phyloP scores from a whole-genome alignment of 169 alveolate genomes.

The Perkinsus olseni region DNA sequence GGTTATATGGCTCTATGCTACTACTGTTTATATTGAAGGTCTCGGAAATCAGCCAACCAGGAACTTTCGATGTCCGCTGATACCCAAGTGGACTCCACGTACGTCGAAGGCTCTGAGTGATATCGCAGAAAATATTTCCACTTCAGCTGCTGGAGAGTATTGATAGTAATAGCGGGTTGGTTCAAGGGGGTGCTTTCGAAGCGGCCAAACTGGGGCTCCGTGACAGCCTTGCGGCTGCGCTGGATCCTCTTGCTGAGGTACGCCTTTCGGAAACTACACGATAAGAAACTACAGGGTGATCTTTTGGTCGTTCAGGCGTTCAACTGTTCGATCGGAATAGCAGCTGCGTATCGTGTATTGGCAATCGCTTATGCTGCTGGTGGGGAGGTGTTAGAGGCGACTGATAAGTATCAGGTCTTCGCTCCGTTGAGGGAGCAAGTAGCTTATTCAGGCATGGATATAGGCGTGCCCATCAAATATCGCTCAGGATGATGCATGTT shows the following conservation, averaged over 20 bases:
- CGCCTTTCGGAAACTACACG: too few relatives aligned
- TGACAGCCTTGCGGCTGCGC: background rate
- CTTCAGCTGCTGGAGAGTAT: background rate
- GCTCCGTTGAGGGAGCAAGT: background rate
- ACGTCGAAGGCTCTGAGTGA: background rate
- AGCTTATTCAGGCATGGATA: background rate
- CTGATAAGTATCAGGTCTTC: background rate
- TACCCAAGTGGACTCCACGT: background rate
- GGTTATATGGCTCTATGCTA: too few relatives aligned
- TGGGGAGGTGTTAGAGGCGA: background rate
- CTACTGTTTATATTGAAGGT: background rate
- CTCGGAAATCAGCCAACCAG: background rate
- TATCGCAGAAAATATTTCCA: background rate
- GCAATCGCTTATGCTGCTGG: background rate
- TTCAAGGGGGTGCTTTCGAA: background rate
- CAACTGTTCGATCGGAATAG: slow-evolving; percentile 2
- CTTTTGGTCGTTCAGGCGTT: background rate
- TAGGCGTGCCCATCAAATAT: background rate
- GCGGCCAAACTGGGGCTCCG: background rate
- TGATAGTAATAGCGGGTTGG: background rate
- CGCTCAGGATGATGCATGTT: background rate
- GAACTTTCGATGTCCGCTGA: background rate
- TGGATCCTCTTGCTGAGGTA: background rate
- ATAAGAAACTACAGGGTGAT: background rate
- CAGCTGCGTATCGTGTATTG: slow-evolving; percentile 1